Percentiles rank a stretch among this genome's conserved stretches.
Conservation (phyloP, 2,329 filamentous ascomycete species). For the Paecilomyces dactylethromorphus region DNA sequence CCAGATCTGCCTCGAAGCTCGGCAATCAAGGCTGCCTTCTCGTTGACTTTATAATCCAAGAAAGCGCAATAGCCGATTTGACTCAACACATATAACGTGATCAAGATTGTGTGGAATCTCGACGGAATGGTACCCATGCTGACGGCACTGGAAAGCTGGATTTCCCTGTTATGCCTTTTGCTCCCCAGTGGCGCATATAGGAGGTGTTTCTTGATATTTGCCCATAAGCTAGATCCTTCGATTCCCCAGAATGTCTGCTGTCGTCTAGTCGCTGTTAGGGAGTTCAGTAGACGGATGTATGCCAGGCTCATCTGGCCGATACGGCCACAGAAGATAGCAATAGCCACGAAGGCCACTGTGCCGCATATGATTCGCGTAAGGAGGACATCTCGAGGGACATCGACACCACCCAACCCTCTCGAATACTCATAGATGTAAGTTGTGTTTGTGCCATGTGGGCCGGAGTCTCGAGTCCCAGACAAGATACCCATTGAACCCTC, state of each 20-base stretch:
- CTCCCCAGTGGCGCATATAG: conserved; percentile 61
- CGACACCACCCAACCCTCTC: conserved; percentile 31
- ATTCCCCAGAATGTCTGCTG: conserved; percentile 42
- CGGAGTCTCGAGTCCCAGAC: conserved; percentile 2
- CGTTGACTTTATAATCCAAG: conserved; percentile 37
- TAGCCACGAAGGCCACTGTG: conserved; percentile 25
- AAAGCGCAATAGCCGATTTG: conserved; percentile 68
- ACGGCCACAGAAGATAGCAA: conserved; percentile 34
- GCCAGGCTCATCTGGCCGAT: conserved; percentile 37
- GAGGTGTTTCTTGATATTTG: conserved; percentile 40
- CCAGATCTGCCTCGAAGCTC: conserved; percentile 82
- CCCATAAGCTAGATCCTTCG: conserved; percentile 35
- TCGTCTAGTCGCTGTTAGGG: conserved; percentile 25
- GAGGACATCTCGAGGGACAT: conserved; percentile 32
- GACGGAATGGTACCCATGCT: conserved; percentile 72
- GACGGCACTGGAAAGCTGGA: conserved; percentile 61
- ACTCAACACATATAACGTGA: conserved; percentile 60
- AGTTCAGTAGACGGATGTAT: conserved; percentile 39
- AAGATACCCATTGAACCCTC: conserved; percentile 10
- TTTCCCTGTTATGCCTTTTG: conserved; percentile 70
- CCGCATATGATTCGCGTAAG: conserved; percentile 34
- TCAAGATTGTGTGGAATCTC: conserved; percentile 66
- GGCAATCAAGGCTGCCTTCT: conserved; percentile 57
- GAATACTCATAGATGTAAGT: conserved; percentile 37
- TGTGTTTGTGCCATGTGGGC: conserved; percentile 24